phyloP scores from a whole-genome alignment of 139 green algal species.

The Gonium pectorale region DNA sequence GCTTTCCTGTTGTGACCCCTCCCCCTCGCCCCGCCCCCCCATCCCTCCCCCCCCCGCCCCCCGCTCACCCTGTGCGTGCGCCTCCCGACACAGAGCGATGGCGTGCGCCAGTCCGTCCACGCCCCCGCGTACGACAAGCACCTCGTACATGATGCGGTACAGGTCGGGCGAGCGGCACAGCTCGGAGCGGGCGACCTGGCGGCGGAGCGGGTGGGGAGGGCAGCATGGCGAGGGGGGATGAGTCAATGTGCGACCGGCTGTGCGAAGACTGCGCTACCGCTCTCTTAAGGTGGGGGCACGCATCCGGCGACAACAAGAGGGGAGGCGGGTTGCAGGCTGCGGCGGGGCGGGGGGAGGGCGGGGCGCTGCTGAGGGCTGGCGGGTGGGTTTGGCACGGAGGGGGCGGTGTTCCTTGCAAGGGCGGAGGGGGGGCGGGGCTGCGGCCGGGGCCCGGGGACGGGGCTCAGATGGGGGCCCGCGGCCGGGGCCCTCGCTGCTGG shows the following conservation, averaged over 20 bases:
- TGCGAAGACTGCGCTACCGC: no score
- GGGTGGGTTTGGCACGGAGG: no score
- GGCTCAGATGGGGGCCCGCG: no score
- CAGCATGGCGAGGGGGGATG: not conserved
- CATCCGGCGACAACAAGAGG: no score
- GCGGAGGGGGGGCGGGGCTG: no score
- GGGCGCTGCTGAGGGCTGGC: not conserved
- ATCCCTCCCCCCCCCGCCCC: not conserved
- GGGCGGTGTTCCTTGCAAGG: no score
- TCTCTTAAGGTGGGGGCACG: no score
- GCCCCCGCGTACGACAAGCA: slow-evolving; percentile 46
- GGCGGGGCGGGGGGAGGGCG: not conserved
- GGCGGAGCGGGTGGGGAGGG: not conserved
- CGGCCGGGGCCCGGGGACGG: no score
- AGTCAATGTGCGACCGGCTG: no score
- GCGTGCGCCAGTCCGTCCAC: slow-evolving; percentile 38
- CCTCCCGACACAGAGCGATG: not conserved
- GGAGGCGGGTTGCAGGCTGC: no score
- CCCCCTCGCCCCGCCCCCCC: not conserved
- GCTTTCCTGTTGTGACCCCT: no score
- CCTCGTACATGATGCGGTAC: slow-evolving; percentile 46
- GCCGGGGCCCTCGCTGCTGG: no score
- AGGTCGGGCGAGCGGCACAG: slow-evolving; percentile 15
- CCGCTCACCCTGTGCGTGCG: slow-evolving; percentile 35
- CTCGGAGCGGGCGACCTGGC: not conserved